Percentiles rank a stretch among this genome's conserved stretches.
Conservation (phyloP, 2,329 filamentous ascomycete genomes). For the Fusarium sp. region DNA sequence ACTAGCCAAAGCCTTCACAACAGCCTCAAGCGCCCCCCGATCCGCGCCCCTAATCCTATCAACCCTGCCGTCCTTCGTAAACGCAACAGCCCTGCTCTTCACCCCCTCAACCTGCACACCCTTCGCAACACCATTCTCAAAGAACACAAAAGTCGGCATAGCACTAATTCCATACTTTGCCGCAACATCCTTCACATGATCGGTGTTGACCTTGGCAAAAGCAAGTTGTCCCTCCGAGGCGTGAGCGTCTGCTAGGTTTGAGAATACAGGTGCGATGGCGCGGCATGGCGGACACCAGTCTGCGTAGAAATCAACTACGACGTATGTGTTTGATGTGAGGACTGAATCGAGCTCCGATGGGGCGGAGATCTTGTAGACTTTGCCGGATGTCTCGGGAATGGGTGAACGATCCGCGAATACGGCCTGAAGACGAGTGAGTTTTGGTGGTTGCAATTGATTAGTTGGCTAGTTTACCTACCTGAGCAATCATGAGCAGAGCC, state of each 20-base stretch:
- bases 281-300: conserved; percentile 95
- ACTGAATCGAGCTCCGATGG: conserved; percentile 40
- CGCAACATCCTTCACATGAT: conserved; percentile 77
- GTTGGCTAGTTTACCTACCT: conserved; percentile 3
- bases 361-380: conserved; percentile 47
- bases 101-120: conserved; percentile 38
- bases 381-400: conserved; percentile 51
- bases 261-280: conserved; percentile 77
- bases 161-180: conserved; percentile 80
- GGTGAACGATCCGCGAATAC: conserved; percentile 40
- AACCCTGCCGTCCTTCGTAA: conserved; percentile 40
- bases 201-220: conserved; percentile 91
- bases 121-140: conserved; percentile 71
- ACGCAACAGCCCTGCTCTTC: conserved; percentile 30
- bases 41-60: conserved; percentile 45
- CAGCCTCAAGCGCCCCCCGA: conserved; percentile 38
- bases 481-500: conserved; percentile 19
- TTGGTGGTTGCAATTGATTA: background rate
- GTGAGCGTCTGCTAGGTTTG: conserved; percentile 34
- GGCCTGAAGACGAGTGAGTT: conserved; percentile 12
- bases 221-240: conserved; percentile 59
- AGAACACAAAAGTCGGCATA: conserved; percentile 90
- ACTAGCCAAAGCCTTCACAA: conserved; percentile 38
- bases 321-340: conserved; percentile 56
- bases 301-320: conserved; percentile 86